These are phyloP conservation scores for Saccharomycodes ludwigii DNA, from an alignment of 805 yeast species.

Conservation along the genomic window DNA sequence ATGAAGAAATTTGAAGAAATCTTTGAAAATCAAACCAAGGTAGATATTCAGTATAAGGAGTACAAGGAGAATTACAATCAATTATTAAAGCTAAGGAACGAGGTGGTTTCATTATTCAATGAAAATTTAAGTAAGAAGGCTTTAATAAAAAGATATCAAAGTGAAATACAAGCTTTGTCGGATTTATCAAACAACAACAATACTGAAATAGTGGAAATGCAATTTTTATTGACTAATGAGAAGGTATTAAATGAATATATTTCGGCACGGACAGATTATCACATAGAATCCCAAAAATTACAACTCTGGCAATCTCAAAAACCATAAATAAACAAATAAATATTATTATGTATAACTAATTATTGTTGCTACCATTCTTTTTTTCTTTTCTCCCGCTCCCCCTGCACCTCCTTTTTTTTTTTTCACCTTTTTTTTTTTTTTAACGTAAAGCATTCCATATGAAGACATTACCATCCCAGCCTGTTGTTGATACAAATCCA, in stretches of 20 bases:
- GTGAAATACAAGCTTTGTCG: conserved; percentile 18
- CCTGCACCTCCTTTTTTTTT: no score
- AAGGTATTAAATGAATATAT: conserved; percentile 14
- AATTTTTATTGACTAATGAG: no score
- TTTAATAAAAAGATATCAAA: conserved; percentile 20
- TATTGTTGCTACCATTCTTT: neutral
- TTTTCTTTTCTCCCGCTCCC: no score
- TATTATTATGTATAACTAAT: neutral
- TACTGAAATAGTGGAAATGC: no score
- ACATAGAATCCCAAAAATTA: neutral
- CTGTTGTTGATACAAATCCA: conserved; percentile 89
- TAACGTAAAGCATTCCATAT: conserved; percentile 56
- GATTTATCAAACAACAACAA: no score
- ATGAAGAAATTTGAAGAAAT: no score
- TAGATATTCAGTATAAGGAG: no score
- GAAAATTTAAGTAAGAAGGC: conserved; percentile 26
- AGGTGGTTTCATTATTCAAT: no score
- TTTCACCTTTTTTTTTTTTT: no score
- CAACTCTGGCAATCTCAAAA: neutral
- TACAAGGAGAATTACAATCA: no score
- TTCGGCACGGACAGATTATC: neutral
- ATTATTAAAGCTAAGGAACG: no score
- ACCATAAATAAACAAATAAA: neutral
- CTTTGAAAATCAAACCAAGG: no score
- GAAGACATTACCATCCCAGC: conserved; percentile 93